A percentile compares a stretch with the other conserved stretches of the same genome.
These are phyloP conservation scores for Pinus tabuliformis DNA, from an alignment of 75 land plant genomes.

Conservation along the genomic window DNA sequence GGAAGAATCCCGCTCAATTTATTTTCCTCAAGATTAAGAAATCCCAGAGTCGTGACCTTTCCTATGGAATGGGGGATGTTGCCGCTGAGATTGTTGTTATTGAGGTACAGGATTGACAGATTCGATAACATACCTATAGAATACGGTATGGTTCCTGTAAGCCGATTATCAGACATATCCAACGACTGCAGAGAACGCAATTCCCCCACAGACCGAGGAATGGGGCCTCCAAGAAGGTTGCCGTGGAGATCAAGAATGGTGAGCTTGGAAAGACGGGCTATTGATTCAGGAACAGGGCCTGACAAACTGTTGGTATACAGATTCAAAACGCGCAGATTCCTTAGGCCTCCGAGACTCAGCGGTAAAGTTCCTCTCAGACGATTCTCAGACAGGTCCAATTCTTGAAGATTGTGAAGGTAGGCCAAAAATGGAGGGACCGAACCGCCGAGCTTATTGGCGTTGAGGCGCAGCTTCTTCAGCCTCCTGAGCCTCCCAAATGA, in stretches of 20 bases:
- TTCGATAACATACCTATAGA: not conserved
- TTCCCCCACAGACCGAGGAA: slow-evolving; percentile 28
- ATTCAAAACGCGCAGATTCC: slow-evolving; percentile 12
- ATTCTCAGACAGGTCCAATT: slow-evolving; percentile 30
- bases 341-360: slow-evolving; percentile 19
- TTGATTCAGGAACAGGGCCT: slow-evolving; percentile 20
- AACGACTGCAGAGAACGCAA: slow-evolving; percentile 1
- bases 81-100: slow-evolving; percentile 21
- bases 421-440: slow-evolving; percentile 29
- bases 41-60: not conserved
- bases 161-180: slow-evolving; percentile 7
- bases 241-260: slow-evolving; percentile 17
- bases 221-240: slow-evolving; percentile 34
- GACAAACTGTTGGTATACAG: slow-evolving; percentile 21
- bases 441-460: slow-evolving; percentile 28
- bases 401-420: slow-evolving; percentile 13
- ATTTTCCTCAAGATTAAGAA: not conserved
- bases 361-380: slow-evolving; percentile 29
- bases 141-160: slow-evolving; percentile 11
- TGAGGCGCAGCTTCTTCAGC: slow-evolving; percentile 27
- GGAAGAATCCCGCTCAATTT: slow-evolving; percentile 5
- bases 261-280: slow-evolving; percentile 17
- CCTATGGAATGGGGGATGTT: slow-evolving; percentile 15
- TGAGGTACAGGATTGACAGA: not conserved
- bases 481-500: slow-evolving; percentile 27